Base-by-base conservation (phyloP, 352 stramenopile species). In the Globisporangium cylindrosporum region DNA sequence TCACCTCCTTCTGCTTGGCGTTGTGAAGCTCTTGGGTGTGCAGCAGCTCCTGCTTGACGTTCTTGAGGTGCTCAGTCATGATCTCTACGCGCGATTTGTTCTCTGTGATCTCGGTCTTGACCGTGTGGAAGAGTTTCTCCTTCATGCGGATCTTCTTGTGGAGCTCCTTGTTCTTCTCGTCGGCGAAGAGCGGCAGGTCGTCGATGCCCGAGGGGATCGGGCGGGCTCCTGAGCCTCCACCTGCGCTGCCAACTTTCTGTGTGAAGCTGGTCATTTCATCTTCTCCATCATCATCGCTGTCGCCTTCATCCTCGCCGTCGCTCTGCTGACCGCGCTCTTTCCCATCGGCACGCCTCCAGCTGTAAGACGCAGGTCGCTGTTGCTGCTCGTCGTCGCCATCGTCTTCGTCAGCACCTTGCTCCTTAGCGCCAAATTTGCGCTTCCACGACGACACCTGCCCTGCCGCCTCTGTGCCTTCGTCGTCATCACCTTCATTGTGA, bases 51-150 rank as follows among this genome's bases (percentile, higher is more conserved):
- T 98, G 92, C 73, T 96, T 91, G 41, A 99, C 93, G 65, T 98
- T 98, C 73, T 98, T 98, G 53, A 98, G 71, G 73, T 99, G 97
- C 77, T 99, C 97, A 10, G 88, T 89, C 90, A 99, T 99, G 59
- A 98, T 94, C 62, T 90, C 79, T 24, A 98, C 82, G n/a, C 96
- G 92, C 43, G 96, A 95, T 57, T 78, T 65, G 51, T 93, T 91
- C 70, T 98, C 93, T 1, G 62, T 38, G 34, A 97, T 82, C 54
- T 95, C 85, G 36, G 71, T 77, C 66, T 85, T 84, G 15, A 91
- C 68, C n/a, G 68, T 67, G 46, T 92, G 67, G 57, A 90, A 89
- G 1, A 67, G 74, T 54, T 89, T 85, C 68, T 94, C 84, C 69
- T 95, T 97, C 2, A 75, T 66, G 63, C 88, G 87, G 70, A 94